Evolutionary conservation across 805 yeast species (phyloP).

Genomic region (Teunomyces atbi): DNA sequence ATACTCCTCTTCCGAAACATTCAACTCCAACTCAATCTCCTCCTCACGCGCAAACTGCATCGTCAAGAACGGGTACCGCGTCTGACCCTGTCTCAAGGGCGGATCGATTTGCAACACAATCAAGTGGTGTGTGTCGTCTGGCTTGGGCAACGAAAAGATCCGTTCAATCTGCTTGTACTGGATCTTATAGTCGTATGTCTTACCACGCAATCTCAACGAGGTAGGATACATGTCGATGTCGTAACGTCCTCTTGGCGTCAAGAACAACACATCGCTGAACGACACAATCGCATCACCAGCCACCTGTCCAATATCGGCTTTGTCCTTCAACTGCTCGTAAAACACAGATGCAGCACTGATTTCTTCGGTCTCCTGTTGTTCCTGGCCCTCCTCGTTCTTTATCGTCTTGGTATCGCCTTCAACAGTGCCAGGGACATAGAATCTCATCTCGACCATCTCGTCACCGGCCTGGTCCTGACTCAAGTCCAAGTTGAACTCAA

Average conservation of each 20-base stretch:
- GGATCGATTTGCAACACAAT: slow-evolving; percentile 92
- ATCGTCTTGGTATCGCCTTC: slow-evolving; percentile 43
- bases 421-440: slow-evolving; percentile 87
- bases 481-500: slow-evolving; percentile 70
- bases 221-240: slow-evolving; percentile 91
- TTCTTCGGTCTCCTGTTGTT: slow-evolving; percentile 27
- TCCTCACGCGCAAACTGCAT: slow-evolving; percentile 89
- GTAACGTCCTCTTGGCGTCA: slow-evolving; percentile 98
- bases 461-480: slow-evolving; percentile 78
- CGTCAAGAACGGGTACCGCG: slow-evolving; percentile 89
- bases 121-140: slow-evolving; percentile 88
- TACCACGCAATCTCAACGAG: slow-evolving; percentile 90
- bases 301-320: slow-evolving; percentile 91
- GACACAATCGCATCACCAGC: slow-evolving; percentile 95
- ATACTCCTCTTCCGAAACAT: slow-evolving; percentile 79
- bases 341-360: slow-evolving; percentile 78
- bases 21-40: slow-evolving; percentile 85
- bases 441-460: slow-evolving; percentile 91
- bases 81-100: slow-evolving; percentile 97
- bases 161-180: slow-evolving; percentile 88
- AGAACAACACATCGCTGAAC: slow-evolving; percentile 83
- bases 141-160: slow-evolving; percentile 87
- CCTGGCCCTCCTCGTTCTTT: slow-evolving; percentile 22
- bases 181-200: slow-evolving; percentile 94
- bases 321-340: slow-evolving; percentile 87